Evolutionary conservation across 2,329 filamentous ascomycete species (phyloP), one percentile per base, ranked within the genome.

Genomic region (Fusarium heterosporum): DNA sequence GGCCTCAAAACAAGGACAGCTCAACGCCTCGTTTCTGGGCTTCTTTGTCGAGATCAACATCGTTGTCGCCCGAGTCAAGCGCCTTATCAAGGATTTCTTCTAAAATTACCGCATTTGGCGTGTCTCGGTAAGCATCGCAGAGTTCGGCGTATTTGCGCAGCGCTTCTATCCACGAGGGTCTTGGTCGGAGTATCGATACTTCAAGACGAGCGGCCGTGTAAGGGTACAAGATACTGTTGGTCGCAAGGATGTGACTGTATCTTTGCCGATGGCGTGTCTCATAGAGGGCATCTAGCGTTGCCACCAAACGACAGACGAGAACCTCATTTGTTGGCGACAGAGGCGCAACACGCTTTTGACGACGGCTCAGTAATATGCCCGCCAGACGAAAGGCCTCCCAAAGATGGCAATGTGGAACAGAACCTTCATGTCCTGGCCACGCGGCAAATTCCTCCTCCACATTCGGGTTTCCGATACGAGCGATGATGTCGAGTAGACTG

Each of bases 361-460:
- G 49, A 2, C 73, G 71, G n/a, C 45, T 41, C 7, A 70, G 57
- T 7, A 76, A 19, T 4, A 76, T 63, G 0, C 71, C 74, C 4
- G 74, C 53, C 25, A 73, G 34, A 2, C 74, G 68, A 54, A 69
- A 75, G 0, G 72, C 63, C 17, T 76, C 74, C 74, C 74, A 76
- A 4, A 75, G 63, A 32, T 75, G 73, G 28, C 66, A 71, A 25
- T 74, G 73, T 2, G 70, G 68, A 22, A 73, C 54, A 30, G 71
- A 60, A 0, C 74, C 74, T 8, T 69, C 61, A 3, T 74, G 56
- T 1, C 74, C 74, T 0, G 71, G 69, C 74, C 74, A 76, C 1
- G 39, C 39, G 12, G 54, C 53, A 28, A 76, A 48, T 0, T 58
- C 64, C 0, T 40, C 30, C 32, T 76, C 74, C 3, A 64, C 53